Evolutionary conservation across 768 basidiomycete species (phyloP), one percentile per base, ranked within the genome.

Genomic region (Neoboletus magnificus): DNA sequence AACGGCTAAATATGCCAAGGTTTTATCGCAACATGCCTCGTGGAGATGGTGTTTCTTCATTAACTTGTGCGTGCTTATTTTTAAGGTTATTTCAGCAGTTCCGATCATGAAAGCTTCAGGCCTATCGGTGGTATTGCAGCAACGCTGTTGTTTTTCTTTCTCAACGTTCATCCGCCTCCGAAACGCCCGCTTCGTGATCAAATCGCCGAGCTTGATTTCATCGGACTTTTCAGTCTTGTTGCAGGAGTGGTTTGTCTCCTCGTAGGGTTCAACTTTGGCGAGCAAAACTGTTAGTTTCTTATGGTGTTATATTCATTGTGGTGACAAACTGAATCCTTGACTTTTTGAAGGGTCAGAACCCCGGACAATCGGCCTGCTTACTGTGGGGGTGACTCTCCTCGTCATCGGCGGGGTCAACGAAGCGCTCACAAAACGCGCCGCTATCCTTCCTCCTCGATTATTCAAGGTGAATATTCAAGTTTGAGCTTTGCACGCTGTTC

Each of bases 41-140:
- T 93, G 90, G 90, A 71, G 90, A 74, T 91, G 89, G 89, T 87
- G 85, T 62, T 88, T 89, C 68, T 87, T 81, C 65, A 83, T 89
- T 60, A 87, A 88, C 62, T 61, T 89, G 85, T 85, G 62, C 49
- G 82, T 63, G 29, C 35, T n/a, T 40, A 12, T 0, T 22, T 47
- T 29, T 33, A 2, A n/a, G n/a, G n/a, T n/a, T n/a, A n/a, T n/a
- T 44, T 41, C 8, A 57, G 45, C 42, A 39, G 4, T 18, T 40
- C 41, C 43, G 30, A 58, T 47, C n/a, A 9, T 18, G 5, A 23
- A 13, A 33, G 35, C 7, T 13, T 55, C 12, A 89, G 88, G 51
- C 89, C 89, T 1, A 86, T 87, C 1, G 88, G 86, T 33, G 87
- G 84, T 25, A 54, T 85, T 33, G 86, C 85, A 10, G 79, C 76